Evolutionary conservation across 2,329 filamentous ascomycete genomes (phyloP).

Genomic region (Colletotrichum sp.): DNA sequence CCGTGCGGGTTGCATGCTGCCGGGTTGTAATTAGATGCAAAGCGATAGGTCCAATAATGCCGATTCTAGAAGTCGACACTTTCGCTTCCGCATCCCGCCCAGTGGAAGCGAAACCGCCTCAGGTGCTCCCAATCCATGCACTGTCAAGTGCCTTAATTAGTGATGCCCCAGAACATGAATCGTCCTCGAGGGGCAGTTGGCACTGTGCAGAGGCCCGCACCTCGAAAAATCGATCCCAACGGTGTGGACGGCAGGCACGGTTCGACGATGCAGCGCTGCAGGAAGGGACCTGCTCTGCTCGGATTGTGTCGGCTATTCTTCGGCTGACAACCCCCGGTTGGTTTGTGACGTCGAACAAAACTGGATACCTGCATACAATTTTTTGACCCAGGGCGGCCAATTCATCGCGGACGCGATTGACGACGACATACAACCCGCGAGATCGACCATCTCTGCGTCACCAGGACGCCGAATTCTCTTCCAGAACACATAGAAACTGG

Average conservation of each 20-base stretch:
- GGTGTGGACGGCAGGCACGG: not conserved
- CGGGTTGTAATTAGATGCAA: constrained; percentile 7
- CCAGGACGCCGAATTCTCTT: not conserved
- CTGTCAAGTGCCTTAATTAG: not conserved
- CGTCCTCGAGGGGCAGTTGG: not conserved
- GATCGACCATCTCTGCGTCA: not conserved
- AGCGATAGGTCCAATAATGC: not conserved
- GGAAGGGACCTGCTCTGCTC: not conserved
- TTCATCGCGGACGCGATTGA: not conserved
- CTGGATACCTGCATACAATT: constrained; percentile 16
- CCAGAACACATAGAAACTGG: not conserved
- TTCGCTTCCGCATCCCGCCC: constrained; percentile 3
- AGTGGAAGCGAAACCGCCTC: constrained; percentile 13
- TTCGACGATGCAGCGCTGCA: not conserved
- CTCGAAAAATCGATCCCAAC: constrained; percentile 1
- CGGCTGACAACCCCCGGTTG: not conserved
- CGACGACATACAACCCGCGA: not conserved
- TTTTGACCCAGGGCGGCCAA: not conserved
- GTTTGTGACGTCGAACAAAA: constrained; percentile 9
- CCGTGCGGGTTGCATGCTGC: not conserved
- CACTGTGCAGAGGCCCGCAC: constrained; percentile 8
- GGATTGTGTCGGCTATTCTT: not conserved
- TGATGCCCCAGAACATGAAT: not conserved
- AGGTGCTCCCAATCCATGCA: not conserved
- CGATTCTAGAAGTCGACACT: constrained; percentile 13